Base-by-base conservation (phyloP, 129 eudicot genomes). In the Gnaphalium uliginosum region DNA sequence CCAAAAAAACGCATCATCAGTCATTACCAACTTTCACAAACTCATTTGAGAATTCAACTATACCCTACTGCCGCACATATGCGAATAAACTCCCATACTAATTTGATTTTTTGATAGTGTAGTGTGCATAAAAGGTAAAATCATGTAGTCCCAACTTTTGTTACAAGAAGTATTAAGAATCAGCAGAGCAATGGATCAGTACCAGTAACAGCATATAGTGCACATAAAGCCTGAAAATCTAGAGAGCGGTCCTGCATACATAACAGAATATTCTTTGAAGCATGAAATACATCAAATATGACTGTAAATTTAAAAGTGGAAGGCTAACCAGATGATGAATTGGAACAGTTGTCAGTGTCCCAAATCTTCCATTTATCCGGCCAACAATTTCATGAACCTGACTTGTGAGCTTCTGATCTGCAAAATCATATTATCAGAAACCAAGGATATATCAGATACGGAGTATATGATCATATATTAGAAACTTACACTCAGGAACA, bases 311-410 rank as follows among this genome's bases (percentile, higher is more conserved):
- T 62, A 66, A 37, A 66, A 10, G 29, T 18, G 29, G 39, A 78
- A 63, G 39, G 81, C 88, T 80, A 60, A 90, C 98, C 97, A 93
- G 91, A 87, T 93, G 98, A 78, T 90, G 98, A 73, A 93, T 90
- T 25, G 98, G 98, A 67, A 90, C 97, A 13, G 90, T 84, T 33
- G 93, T 79, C 77, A 90, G 79, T 48, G 91, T 80, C 81, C 98
- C 98, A 78, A 93, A 93, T 82, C 96, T 85, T 58, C 98, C 98
- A 72, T 93, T 93, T 78, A 93, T 90, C 65, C 98, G 91, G 56
- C 98, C 98, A 71, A 93, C 98, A 70, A 93, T 93, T 84, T 93
- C 98, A 85, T 93, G 97, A 72, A 90, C 98, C 71, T 93, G 98
- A 83, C 98, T 90, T 22, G 98, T 93, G 72, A 93, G 97, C 77